A percentile compares a stretch with the other conserved stretches of the same genome.
These are phyloP conservation scores for Ilex asprella DNA, from an alignment of 257 asterid genomes.

Conservation along the genomic window DNA sequence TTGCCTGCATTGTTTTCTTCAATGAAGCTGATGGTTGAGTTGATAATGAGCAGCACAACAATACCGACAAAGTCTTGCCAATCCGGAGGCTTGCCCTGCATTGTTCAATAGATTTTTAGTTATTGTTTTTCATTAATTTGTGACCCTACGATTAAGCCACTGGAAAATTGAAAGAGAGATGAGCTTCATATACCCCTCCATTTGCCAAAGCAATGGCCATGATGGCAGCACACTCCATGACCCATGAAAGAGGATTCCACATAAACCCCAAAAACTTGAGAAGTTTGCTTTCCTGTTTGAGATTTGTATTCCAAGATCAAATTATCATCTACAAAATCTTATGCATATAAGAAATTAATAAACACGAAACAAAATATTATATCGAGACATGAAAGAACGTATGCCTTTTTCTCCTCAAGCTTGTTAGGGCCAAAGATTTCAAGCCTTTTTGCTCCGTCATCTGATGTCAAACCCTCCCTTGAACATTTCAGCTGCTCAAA, in stretches of 20 bases:
- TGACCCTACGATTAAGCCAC: too few species aligned
- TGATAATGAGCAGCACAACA: slow-evolving; percentile 38
- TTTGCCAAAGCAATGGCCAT: slow-evolving; percentile 85
- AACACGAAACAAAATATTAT: background rate
- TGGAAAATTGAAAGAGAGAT: too few species aligned
- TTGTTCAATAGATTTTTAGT: background rate
- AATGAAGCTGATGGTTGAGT: slow-evolving; percentile 51
- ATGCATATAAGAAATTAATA: background rate
- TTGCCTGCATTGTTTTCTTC: slow-evolving; percentile 57
- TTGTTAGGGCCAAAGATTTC: slow-evolving; percentile 67
- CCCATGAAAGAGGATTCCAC: slow-evolving; percentile 99
- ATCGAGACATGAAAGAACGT: background rate
- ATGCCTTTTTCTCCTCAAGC: slow-evolving; percentile 66
- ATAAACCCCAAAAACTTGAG: slow-evolving; percentile 82
- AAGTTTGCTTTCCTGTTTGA: slow-evolving; percentile 42
- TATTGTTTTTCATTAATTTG: too few species aligned
- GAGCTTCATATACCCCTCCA: slow-evolving; percentile 48
- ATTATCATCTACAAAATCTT: too few species aligned
- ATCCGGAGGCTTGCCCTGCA: slow-evolving; percentile 52
- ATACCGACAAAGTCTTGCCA: slow-evolving; percentile 53
- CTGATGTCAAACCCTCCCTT: slow-evolving; percentile 51
- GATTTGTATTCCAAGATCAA: too few species aligned
- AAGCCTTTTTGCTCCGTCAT: slow-evolving; percentile 57
- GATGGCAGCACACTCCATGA: slow-evolving; percentile 83
- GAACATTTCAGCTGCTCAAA: slow-evolving; percentile 50